phyloP scores from a whole-genome alignment of 225 moss, liverwort and hornwort genomes.

The Rhytidiadelphus loreus region DNA sequence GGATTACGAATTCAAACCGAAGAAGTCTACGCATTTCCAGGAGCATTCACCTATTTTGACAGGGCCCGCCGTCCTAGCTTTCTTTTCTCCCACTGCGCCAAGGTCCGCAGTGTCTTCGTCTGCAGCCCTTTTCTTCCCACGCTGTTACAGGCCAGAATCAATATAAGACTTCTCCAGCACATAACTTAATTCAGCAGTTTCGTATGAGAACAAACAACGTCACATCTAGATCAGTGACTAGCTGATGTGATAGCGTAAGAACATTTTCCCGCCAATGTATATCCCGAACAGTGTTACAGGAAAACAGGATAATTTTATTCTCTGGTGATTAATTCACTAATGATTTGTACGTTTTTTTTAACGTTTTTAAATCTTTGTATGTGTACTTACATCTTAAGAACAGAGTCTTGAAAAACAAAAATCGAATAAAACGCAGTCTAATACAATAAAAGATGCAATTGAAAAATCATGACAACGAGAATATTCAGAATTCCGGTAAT shows the following conservation, averaged over 20 bases:
- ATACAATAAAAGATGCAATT: not conserved
- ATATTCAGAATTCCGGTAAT: not conserved
- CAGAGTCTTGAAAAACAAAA: not conserved
- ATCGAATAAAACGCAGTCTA: not conserved
- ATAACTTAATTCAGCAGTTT: not conserved
- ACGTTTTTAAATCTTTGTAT: not conserved
- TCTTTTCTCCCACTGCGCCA: not conserved
- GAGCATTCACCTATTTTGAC: constrained; percentile 5
- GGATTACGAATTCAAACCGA: not conserved
- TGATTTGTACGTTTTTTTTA: not conserved
- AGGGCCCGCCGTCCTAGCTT: constrained; percentile 2
- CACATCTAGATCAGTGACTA: not conserved
- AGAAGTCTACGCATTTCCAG: not conserved
- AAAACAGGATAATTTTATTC: not conserved
- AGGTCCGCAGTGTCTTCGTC: not conserved
- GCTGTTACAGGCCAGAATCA: not conserved
- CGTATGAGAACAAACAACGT: not conserved
- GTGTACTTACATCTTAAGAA: not conserved
- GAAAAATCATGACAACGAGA: not conserved
- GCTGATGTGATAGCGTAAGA: not conserved
- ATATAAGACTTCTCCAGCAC: not conserved
- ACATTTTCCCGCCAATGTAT: not conserved
- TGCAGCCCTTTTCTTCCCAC: constrained; percentile 7
- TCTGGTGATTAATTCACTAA: not conserved
- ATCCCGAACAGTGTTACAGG: not conserved